Conservation (phyloP, 192 early-diverging fungal species). For the Endogone sp. region DNA sequence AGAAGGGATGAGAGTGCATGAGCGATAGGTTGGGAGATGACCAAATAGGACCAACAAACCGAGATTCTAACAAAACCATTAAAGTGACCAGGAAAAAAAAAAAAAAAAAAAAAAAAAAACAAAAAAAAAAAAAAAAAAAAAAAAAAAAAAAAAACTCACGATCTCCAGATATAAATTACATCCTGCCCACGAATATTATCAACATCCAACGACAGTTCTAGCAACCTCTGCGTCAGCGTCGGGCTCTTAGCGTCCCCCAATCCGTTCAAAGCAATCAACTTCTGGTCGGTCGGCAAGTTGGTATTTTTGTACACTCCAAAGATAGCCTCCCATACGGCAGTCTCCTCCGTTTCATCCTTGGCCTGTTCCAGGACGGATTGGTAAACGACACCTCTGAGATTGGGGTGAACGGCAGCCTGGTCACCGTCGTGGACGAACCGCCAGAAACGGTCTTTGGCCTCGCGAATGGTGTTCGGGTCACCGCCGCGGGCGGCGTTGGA, state of each 20-base stretch:
- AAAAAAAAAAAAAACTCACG: conserved; percentile 23
- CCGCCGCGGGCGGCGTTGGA: conserved; percentile 64
- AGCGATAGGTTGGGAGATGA: no score
- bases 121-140: no score
- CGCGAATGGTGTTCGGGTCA: conserved; percentile 58
- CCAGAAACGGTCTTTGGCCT: conserved; percentile 69
- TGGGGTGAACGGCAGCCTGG: conserved; percentile 66
- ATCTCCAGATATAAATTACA: conserved; percentile 45
- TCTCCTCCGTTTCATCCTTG: conserved; percentile 48
- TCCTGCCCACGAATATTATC: conserved; percentile 72
- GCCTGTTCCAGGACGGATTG: conserved; percentile 62
- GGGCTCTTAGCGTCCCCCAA: conserved; percentile 54
- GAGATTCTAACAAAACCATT: no score
- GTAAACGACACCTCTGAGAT: conserved; percentile 71
- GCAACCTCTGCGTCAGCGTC: conserved; percentile 52
- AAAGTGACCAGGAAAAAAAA: background rate
- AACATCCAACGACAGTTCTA: conserved; percentile 57
- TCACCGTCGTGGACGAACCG: conserved; percentile 59
- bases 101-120: background rate
- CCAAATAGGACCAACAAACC: no score
- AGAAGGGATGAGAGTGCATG: conserved; percentile 25
- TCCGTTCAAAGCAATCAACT: conserved; percentile 56
- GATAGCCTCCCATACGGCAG: conserved; percentile 46
- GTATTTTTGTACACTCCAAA: conserved; percentile 57
- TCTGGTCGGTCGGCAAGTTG: conserved; percentile 61